Conservation (phyloP, 495 filamentous ascomycete species). For the Aspergillus cavernicola region DNA sequence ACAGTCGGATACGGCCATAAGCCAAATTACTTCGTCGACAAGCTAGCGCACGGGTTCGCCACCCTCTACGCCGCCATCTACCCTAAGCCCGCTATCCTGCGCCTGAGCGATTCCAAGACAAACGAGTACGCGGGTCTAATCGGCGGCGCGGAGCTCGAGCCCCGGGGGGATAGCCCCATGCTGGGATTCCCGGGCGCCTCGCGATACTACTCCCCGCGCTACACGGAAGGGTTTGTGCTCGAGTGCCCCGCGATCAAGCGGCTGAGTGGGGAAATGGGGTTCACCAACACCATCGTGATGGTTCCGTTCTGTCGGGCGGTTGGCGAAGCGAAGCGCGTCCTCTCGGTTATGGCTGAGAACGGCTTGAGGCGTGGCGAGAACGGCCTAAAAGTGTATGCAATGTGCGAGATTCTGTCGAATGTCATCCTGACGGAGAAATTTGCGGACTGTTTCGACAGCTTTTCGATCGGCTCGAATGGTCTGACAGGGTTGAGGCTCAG, state of each 20-base stretch:
- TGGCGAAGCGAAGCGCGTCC: conserved; percentile 28
- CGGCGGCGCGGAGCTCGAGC: conserved; percentile 35
- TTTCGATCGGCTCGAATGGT: conserved; percentile 39
- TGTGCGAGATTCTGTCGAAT: conserved; percentile 40
- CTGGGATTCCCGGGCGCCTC: conserved; percentile 37
- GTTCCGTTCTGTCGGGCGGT: conserved; percentile 38
- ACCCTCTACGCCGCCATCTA: conserved; percentile 31
- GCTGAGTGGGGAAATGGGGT: conserved; percentile 31
- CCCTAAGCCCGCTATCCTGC: conserved; percentile 32
- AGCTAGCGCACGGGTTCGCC: conserved; percentile 31
- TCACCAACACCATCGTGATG: conserved; percentile 36
- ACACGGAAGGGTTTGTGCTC: conserved; percentile 32
- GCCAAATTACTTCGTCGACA: conserved; percentile 36
- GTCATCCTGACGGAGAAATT: conserved; percentile 32
- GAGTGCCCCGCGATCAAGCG: conserved; percentile 37
- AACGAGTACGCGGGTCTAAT: conserved; percentile 38
- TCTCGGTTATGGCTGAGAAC: conserved; percentile 29
- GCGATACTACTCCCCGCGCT: conserved; percentile 35
- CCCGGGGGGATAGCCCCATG: conserved; percentile 35
- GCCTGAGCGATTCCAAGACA: conserved; percentile 40
- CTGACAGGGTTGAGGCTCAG: conserved; percentile 37
- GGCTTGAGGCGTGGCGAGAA: conserved; percentile 28
- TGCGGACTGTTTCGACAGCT: conserved; percentile 31
- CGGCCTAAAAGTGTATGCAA: conserved; percentile 34
- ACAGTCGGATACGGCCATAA: conserved; percentile 30